A percentile compares a stretch with the other conserved stretches of the same genome.
Evolutionary conservation across 345 rosid genomes (phyloP).

Genomic region (Rubroshorea leprosula): DNA sequence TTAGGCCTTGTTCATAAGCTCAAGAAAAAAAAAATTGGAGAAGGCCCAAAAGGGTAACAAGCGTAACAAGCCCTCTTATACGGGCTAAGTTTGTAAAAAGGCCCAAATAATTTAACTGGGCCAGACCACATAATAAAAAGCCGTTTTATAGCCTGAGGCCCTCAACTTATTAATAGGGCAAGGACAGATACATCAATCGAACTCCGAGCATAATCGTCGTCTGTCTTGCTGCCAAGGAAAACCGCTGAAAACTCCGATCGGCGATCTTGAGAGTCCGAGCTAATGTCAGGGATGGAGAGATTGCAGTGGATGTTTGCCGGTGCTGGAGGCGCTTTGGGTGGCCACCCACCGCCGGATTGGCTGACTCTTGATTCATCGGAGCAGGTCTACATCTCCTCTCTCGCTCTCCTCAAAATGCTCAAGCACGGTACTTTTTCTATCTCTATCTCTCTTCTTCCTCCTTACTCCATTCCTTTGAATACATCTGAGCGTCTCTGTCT

Average conservation of each 20-base stretch:
- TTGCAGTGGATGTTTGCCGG: slow-evolving; percentile 85
- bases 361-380: slow-evolving; percentile 93
- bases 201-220: neutral
- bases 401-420: slow-evolving; percentile 97
- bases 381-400: slow-evolving; percentile 98
- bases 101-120: no score
- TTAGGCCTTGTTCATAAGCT: no score
- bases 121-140: no score
- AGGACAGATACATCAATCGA: neutral
- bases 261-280: neutral
- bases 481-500: neutral
- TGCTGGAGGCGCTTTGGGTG: slow-evolving; percentile 78
- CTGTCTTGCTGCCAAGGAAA: slow-evolving; percentile 22
- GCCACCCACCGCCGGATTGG: slow-evolving; percentile 87
- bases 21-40: no score
- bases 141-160: no score
- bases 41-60: no score
- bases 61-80: no score
- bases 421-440: slow-evolving; percentile 47
- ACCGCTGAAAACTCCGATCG: neutral
- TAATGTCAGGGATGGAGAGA: slow-evolving; percentile 70
- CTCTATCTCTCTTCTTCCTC: neutral
- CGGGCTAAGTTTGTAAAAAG: no score
- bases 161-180: no score
- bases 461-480: no score